Conservation (phyloP, 257 asterid genomes). For the Echium plantagineum region DNA sequence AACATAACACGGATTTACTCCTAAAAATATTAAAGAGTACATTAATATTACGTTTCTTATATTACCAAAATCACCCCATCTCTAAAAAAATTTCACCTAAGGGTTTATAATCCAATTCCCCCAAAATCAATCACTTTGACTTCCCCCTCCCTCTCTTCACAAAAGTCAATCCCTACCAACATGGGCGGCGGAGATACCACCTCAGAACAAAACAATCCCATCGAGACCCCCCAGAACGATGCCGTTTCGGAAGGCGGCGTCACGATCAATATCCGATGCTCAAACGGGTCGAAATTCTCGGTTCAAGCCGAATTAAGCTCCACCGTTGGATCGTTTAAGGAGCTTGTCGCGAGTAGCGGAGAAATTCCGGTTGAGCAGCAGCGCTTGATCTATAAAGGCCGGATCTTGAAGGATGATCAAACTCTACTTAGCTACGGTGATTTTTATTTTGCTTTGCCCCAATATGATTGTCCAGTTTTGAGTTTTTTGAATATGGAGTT, state of each 20-base stretch:
- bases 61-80: no score
- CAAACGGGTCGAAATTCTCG: slow-evolving; percentile 27
- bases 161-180: no score
- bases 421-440: slow-evolving; percentile 36
- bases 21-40: no score
- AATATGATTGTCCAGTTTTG: no score
- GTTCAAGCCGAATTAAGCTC: slow-evolving; percentile 22
- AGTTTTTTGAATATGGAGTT: no score
- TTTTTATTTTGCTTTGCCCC: neutral
- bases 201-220: slow-evolving; percentile 6
- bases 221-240: neutral
- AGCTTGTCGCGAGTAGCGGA: slow-evolving; percentile 19
- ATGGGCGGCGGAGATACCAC: slow-evolving; percentile 31
- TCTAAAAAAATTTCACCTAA: no score
- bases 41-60: no score
- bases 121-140: no score
- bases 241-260: slow-evolving; percentile 12
- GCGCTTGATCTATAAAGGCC: slow-evolving; percentile 35
- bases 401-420: slow-evolving; percentile 41
- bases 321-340: slow-evolving; percentile 24
- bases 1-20: no score
- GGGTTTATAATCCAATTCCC: no score
- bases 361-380: slow-evolving; percentile 26
- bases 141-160: no score
- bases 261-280: slow-evolving; percentile 20